A percentile compares a stretch with the other conserved stretches of the same genome.
These are phyloP conservation scores for Wallacemonas sp. DNA, from an alignment of 208 protist genomes.

Conservation along the genomic window DNA sequence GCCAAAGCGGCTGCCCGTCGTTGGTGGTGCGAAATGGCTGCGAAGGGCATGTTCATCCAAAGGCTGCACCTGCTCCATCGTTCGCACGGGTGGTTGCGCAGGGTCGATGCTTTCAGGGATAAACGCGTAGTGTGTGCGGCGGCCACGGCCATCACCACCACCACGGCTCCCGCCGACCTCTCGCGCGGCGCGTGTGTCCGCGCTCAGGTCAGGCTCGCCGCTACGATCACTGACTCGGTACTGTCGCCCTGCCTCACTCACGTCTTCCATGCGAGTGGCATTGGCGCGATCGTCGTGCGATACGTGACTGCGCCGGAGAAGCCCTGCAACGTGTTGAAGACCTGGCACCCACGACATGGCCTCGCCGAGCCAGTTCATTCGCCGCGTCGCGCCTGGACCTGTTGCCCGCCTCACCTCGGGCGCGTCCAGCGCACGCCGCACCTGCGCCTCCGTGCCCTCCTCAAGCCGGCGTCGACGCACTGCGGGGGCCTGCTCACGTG, in stretches of 20 bases:
- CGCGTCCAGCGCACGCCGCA: not conserved
- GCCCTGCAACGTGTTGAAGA: slow-evolving; percentile 25
- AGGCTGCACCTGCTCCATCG: not conserved
- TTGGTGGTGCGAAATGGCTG: not conserved
- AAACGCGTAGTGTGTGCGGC: slow-evolving; percentile 14
- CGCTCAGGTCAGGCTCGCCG: too few species aligned
- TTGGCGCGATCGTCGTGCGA: slow-evolving; percentile 2
- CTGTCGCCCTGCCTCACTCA: too few species aligned
- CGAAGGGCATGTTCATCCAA: not conserved
- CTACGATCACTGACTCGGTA: too few species aligned
- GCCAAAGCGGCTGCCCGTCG: not conserved
- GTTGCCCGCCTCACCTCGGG: not conserved
- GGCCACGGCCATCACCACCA: too few species aligned
- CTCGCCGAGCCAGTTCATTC: slow-evolving; percentile 29
- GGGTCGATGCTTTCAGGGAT: slow-evolving; percentile 9
- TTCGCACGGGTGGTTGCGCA: not conserved
- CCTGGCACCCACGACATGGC: slow-evolving; percentile 42
- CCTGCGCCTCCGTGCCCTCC: not conserved
- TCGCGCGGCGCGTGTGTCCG: too few species aligned
- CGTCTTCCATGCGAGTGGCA: not conserved
- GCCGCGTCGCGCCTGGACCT: slow-evolving; percentile 18
- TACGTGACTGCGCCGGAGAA: slow-evolving; percentile 17
- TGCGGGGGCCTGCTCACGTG: not conserved
- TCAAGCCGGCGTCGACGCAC: not conserved
- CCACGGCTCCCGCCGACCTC: too few species aligned